Conservation (phyloP, 306 rosid genomes). For the Arachis hypogaea region DNA sequence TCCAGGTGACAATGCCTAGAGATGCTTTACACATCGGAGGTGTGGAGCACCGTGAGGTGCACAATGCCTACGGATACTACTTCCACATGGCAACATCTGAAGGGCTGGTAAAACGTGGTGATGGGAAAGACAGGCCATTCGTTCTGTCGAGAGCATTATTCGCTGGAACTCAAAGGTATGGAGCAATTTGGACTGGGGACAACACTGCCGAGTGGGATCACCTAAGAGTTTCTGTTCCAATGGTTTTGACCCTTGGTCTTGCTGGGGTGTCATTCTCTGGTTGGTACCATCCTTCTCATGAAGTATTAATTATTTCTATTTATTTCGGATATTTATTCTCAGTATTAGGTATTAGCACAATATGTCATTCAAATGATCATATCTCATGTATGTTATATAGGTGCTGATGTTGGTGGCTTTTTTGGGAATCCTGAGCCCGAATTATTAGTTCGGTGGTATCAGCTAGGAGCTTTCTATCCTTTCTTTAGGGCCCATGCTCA, state of each 20-base stretch:
- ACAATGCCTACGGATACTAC: slow-evolving; percentile 93
- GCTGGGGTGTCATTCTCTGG: slow-evolving; percentile 84
- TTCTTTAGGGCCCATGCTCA: slow-evolving; percentile 97
- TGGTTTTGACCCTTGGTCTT: slow-evolving; percentile 92
- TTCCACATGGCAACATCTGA: slow-evolving; percentile 95
- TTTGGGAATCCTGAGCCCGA: slow-evolving; percentile 96
- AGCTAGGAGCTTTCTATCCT: slow-evolving; percentile 89
- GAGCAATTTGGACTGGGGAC: slow-evolving; percentile 98
- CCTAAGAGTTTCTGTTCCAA: slow-evolving; percentile 87
- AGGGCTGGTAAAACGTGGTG: slow-evolving; percentile 86
- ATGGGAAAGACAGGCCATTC: slow-evolving; percentile 88
- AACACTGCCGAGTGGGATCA: slow-evolving; percentile 97
- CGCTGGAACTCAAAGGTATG: slow-evolving; percentile 92
- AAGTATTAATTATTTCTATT: slow-evolving; percentile 15
- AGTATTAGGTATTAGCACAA: slow-evolving; percentile 13
- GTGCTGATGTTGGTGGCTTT: slow-evolving; percentile 98
- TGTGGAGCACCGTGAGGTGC: slow-evolving; percentile 88
- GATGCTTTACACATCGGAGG: slow-evolving; percentile 78
- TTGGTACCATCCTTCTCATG: slow-evolving; percentile 37
- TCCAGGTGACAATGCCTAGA: slow-evolving; percentile 96
- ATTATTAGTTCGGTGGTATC: slow-evolving; percentile 97
- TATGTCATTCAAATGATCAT: slow-evolving; percentile 29
- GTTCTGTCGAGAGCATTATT: slow-evolving; percentile 89
- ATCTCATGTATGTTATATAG: slow-evolving; percentile 51
- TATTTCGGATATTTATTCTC: slow-evolving; percentile 9